phyloP scores from a whole-genome alignment of 2,329 filamentous ascomycete genomes.

The Trichoderma asperellum region DNA sequence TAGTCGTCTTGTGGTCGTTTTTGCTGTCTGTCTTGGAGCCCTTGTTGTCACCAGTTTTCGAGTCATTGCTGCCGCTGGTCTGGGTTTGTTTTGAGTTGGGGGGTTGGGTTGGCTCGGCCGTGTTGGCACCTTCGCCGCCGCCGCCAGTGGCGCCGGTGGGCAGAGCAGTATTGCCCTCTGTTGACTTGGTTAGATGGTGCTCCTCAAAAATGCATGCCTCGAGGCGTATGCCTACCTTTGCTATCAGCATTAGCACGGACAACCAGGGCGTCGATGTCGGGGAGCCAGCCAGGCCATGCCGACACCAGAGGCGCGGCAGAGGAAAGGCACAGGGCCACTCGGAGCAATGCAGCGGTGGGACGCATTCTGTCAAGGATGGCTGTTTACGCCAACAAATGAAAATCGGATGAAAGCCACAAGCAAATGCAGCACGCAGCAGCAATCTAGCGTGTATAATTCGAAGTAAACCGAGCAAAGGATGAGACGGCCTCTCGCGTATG shows the following conservation, averaged over 20 bases:
- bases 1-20: background rate
- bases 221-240: conserved; percentile 34
- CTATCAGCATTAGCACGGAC: conserved; percentile 49
- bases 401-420: background rate
- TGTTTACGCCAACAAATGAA: background rate
- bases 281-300: conserved; percentile 61
- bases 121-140: conserved; percentile 39
- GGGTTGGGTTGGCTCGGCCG: background rate
- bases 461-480: background rate
- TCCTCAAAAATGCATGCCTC: conserved; percentile 25
- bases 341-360: conserved; percentile 51
- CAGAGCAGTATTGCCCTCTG: conserved; percentile 38
- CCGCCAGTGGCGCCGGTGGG: conserved; percentile 38
- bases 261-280: conserved; percentile 56
- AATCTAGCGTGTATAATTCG: background rate
- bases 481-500: background rate
- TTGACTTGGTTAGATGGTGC: conserved; percentile 16
- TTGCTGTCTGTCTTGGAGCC: conserved; percentile 33
- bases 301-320: conserved; percentile 56
- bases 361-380: conserved; percentile 50
- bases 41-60: background rate
- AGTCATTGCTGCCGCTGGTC: background rate
- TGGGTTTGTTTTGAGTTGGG: background rate
- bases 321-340: conserved; percentile 54
- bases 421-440: background rate